Evolutionary conservation across 257 asterid genomes (phyloP), one percentile per base, ranked within the genome.

Genomic region (Thymus mandschuricus): DNA sequence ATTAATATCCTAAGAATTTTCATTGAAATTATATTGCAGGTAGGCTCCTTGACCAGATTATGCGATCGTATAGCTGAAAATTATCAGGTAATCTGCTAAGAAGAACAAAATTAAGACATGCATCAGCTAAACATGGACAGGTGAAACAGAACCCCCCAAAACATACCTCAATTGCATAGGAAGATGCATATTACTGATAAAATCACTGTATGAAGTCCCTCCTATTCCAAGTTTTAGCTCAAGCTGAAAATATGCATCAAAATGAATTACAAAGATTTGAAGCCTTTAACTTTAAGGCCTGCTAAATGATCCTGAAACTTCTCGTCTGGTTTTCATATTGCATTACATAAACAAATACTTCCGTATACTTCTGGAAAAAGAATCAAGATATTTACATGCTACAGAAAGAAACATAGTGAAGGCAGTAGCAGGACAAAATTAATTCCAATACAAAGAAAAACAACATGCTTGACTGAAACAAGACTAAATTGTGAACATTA

Each of bases 161-260:
- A 35, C 80, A 74, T 74, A 92, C 98, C 98, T 90, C 82, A 92
- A 77, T 73, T 92, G 98, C 97, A 90, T 90, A 8, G 98, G 97
- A 30, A 92, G 89, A 87, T 92, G 98, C 95, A 90, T 75, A 70
- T 80, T 90, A 15, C 29, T 64, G 68, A 92, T 92, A 70, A 92
- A 92, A 87, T 92, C 98, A 40, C 95, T 86, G 85, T 92, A 90
- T 65, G 98, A 90, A 68, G 97, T 92, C 57, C 98, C 98, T 72
- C 98, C 98, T 29, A 92, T 4, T 67, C 97, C 98, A 81, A 92
- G 86, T 79, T 90, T 92, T 68, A 92, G 78, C 92, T 92, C 98
- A 79, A 92, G 86, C 98, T 92, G 80, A 61, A 55, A 71, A n/a
- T 64, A 72, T 64, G 68, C 50, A 67, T 29, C 15, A 72, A 66